Evolutionary conservation across 2,329 filamentous ascomycete species (phyloP).

Genomic region (Penicillium sp.): DNA sequence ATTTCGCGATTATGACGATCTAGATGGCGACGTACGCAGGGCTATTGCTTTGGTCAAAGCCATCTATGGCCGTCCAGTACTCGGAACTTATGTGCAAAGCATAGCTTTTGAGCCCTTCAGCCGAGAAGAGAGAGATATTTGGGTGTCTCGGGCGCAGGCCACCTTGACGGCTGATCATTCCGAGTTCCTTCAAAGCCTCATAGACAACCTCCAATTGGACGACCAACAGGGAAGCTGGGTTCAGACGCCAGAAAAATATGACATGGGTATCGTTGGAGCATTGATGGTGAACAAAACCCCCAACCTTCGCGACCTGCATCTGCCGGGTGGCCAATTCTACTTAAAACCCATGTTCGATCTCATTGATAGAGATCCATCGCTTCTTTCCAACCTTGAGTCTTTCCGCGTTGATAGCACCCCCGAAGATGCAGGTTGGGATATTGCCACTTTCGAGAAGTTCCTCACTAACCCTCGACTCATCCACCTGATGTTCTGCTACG

Average conservation of each 20-base stretch:
- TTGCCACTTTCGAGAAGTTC: slow-evolving; percentile 11
- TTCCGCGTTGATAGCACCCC: slow-evolving; percentile 9
- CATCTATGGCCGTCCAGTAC: slow-evolving; percentile 17
- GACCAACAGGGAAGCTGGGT: slow-evolving; percentile 19
- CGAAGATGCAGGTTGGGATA: slow-evolving; percentile 3
- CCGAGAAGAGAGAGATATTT: too few relatives aligned
- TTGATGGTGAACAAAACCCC: slow-evolving; percentile 20
- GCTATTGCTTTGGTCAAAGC: slow-evolving; percentile 12
- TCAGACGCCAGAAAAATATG: neutral
- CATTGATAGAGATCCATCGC: slow-evolving; percentile 9
- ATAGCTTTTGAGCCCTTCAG: neutral
- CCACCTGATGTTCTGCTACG: slow-evolving; percentile 9
- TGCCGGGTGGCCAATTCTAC: slow-evolving; percentile 10
- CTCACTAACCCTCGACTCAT: slow-evolving; percentile 9
- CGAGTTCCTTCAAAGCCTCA: neutral
- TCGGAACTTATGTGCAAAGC: slow-evolving; percentile 16
- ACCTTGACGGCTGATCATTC: neutral
- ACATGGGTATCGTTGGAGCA: slow-evolving; percentile 15
- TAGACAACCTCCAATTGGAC: slow-evolving; percentile 11
- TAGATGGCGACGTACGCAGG: neutral
- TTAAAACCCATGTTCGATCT: slow-evolving; percentile 6
- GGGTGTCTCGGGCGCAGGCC: too few relatives aligned
- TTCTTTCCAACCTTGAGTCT: slow-evolving; percentile 14
- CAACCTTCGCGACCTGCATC: slow-evolving; percentile 15
- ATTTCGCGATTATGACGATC: slow-evolving; percentile 11